Base-by-base conservation (phyloP, 768 basidiomycete genomes). In the Saitozyma sp. region DNA sequence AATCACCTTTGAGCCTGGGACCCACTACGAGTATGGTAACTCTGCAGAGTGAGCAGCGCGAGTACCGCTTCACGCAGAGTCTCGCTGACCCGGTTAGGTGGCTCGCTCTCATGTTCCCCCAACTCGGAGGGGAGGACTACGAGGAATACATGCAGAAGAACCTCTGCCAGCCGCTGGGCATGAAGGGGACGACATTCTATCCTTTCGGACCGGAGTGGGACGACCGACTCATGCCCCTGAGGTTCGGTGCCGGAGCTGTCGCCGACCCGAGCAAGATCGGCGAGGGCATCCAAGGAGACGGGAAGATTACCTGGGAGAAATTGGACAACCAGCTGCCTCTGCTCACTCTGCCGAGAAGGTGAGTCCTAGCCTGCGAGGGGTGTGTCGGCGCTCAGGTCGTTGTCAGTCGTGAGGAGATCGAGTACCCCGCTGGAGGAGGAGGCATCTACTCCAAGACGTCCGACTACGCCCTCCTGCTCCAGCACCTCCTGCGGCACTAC, bases 401-500 rank as follows among this genome's bases (percentile, higher is more conserved):
- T 20, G 9, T 43, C 50, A 74, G 68, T 2, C 60, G 53, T 11
- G 56, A 42, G 49, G 71, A 71, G 38, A 73, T 77, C 42, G 73
- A 75, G 48, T 74, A 77, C 55, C 75, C 75, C 3, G 73, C 64
- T 6, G 75, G 68, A 1, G 75, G 75, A 6, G 75, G 75, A 6
- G 75, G 75, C 3, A 60, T 77, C 14, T 74, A 69, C 63, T 65
- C 66, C 13, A 72, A 56, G 2, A 54, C 65, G 14, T 41, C 43
- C 37, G 68, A 74, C 60, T 77, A 73, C 57, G 61, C 61, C 10
- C 48, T 37, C 7, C 50, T 77, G 11, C 67, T 77, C 3, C 71
- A 67, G 53, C 63, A 70, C 39, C 52, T 77, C 8, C 61, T 77
- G 8, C 20, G 48, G 29, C 66, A 65, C 20, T 55, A 70, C 54